Percentiles rank a stretch among this genome's conserved stretches.
phyloP scores from a whole-genome alignment of 192 early-diverging fungal species.

The Coemansia reversa region DNA sequence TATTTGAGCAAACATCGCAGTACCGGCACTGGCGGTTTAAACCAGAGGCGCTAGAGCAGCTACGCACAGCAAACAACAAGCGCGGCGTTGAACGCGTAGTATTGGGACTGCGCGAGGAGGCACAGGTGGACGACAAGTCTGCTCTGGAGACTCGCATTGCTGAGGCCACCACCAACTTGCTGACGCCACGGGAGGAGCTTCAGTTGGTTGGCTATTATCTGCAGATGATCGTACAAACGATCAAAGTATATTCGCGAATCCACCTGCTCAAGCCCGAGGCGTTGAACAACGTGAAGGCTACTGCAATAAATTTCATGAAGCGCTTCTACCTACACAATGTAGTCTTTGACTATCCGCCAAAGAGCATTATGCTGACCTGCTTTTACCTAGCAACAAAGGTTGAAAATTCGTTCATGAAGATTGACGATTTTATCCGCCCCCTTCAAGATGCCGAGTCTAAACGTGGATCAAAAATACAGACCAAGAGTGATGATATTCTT shows the following conservation, averaged over 20 bases:
- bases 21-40: conserved; percentile 74
- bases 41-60: conserved; percentile 54
- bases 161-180: conserved; percentile 42
- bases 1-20: conserved; percentile 72
- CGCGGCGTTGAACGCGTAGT: conserved; percentile 60
- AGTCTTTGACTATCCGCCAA: conserved; percentile 79
- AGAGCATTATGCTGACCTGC: conserved; percentile 74
- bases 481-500: conserved; percentile 57
- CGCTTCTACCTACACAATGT: conserved; percentile 79
- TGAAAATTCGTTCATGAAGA: conserved; percentile 69
- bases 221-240: conserved; percentile 31
- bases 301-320: conserved; percentile 78
- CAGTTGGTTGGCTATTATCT: conserved; percentile 44
- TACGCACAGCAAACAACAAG: conserved; percentile 60
- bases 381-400: conserved; percentile 76
- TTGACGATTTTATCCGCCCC: conserved; percentile 66
- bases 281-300: conserved; percentile 59
- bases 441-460: conserved; percentile 28
- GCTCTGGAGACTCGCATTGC: conserved; percentile 27
- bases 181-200: conserved; percentile 49
- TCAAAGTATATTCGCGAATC: conserved; percentile 15
- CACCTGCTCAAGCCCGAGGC: conserved; percentile 39
- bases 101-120: conserved; percentile 59
- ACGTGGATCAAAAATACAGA: conserved; percentile 44
- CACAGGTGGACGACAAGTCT: conserved; percentile 26